Evolutionary conservation across 495 filamentous ascomycete genomes (phyloP), one percentile per base, ranked within the genome.

Genomic region (Penicillium robsamsonii): DNA sequence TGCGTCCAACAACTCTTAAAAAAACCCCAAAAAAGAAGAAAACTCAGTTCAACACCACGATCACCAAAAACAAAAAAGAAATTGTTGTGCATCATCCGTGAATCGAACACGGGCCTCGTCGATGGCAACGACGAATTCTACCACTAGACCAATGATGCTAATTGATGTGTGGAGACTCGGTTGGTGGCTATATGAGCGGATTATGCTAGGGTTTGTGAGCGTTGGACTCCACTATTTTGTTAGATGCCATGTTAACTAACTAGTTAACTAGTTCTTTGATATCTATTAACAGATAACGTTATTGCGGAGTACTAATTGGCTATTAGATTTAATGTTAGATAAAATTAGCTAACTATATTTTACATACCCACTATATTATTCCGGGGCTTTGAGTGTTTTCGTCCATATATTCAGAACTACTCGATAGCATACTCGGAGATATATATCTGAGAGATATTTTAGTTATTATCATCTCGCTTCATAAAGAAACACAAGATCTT

Each of bases 121-220:
- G 78, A 80, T 80, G 76, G 77, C 75, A 80, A 79, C 77, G 77
- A 80, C 69, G 77, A 79, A 80, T 80, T 80, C 75, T 80, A 80
- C 77, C 77, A 79, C 77, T 79, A 80, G 75, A 80, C 77, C 76
- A 80, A 76, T 77, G 74, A 78, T 75, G 77, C 77, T 71, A 56
- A 51, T 66, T 59, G 5, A 57, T 54, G 30, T 30, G 35, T 51
- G 49, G 35, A 20, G 20, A 20, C 5, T 7, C 17, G n/a, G 4
- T 0, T 12, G 27, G 31, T 47, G 27, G 17, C n/a, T 7, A 47
- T 30, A 47, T 29, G 9, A 30, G 10, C 2, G 5, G 1, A n/a
- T 18, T 5, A 25, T 2, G 24, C 24, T 25, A 25, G n/a, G n/a
- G n/a, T n/a, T n/a, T n/a, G n/a, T n/a, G n/a, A n/a, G n/a, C n/a